A percentile compares a stretch with the other conserved stretches of the same genome.
Conservation (phyloP, 495 filamentous ascomycete genomes). For the Aspergillus nidulans region DNA sequence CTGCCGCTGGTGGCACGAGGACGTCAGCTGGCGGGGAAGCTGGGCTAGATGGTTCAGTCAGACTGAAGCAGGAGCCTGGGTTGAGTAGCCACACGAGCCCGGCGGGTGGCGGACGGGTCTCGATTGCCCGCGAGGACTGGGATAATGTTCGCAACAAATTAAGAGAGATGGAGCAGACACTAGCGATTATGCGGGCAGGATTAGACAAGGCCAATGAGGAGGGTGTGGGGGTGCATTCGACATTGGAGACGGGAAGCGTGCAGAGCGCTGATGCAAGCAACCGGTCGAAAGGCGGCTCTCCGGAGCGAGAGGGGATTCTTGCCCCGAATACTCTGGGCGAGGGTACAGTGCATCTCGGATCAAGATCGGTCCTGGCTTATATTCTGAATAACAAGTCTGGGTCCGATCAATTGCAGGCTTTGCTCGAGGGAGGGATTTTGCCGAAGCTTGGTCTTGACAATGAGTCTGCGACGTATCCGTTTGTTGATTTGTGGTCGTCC, state of each 20-base stretch:
- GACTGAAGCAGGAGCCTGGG: slow-evolving; percentile 27
- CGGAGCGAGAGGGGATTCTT: slow-evolving; percentile 52
- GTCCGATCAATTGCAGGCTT: slow-evolving; percentile 58
- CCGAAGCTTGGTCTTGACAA: slow-evolving; percentile 80
- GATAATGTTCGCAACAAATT: slow-evolving; percentile 41
- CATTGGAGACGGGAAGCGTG: slow-evolving; percentile 47
- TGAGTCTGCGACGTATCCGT: slow-evolving; percentile 75
- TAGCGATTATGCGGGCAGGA: slow-evolving; percentile 36
- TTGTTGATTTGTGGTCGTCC: slow-evolving; percentile 59
- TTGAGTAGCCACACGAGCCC: slow-evolving; percentile 19
- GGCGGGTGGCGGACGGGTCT: slow-evolving; percentile 27
- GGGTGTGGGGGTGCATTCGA: slow-evolving; percentile 12
- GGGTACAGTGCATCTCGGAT: slow-evolving; percentile 55
- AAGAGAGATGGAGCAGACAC: slow-evolving; percentile 41
- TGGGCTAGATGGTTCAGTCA: slow-evolving; percentile 17
- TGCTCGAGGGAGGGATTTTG: slow-evolving; percentile 72
- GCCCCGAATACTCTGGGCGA: slow-evolving; percentile 51
- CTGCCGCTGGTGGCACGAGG: slow-evolving; percentile 1
- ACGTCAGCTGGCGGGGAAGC: slow-evolving; percentile 17
- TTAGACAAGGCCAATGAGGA: slow-evolving; percentile 37
- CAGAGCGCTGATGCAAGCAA: slow-evolving; percentile 52
- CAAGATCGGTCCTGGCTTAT: slow-evolving; percentile 55
- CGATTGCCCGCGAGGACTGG: slow-evolving; percentile 46
- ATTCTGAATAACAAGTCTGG: slow-evolving; percentile 59
- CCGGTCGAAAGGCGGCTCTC: slow-evolving; percentile 37